Evolutionary conservation across 345 rosid genomes (phyloP).

Genomic region (Nephelium lappaceum): DNA sequence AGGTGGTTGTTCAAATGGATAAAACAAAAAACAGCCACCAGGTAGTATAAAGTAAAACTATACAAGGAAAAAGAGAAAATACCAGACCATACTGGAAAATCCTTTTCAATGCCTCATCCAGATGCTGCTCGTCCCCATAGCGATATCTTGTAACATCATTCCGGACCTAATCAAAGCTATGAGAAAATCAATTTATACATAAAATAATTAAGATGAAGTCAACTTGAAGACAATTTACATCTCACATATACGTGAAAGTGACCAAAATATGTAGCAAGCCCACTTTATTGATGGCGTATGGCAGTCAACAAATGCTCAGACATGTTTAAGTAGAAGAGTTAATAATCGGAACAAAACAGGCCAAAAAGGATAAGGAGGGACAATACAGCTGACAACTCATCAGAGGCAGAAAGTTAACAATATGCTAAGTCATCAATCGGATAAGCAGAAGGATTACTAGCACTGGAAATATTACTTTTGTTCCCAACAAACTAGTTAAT

Average conservation of each 20-base stretch:
- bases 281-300: not conserved
- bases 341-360: not conserved
- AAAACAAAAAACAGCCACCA: not conserved
- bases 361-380: not conserved
- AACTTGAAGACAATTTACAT: not conserved
- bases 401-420: not conserved
- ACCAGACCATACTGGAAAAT: slow-evolving; percentile 94
- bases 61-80: slow-evolving; percentile 12
- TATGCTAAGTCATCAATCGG: slow-evolving; percentile 2
- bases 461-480: not conserved
- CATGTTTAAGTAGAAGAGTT: not conserved
- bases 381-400: not conserved
- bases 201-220: not conserved
- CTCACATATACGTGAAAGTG: not conserved
- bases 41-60: not conserved
- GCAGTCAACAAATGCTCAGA: not conserved
- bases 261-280: not conserved
- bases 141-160: slow-evolving; percentile 88
- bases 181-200: slow-evolving; percentile 16
- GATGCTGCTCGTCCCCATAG: slow-evolving; percentile 95
- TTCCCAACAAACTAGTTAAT: not conserved
- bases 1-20: not conserved
- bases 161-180: slow-evolving; percentile 59
- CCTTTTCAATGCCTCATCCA: slow-evolving; percentile 90
- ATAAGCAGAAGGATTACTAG: not conserved